Conservation (phyloP, 2,329 filamentous ascomycete genomes). For the Acrocalymma vagum region DNA sequence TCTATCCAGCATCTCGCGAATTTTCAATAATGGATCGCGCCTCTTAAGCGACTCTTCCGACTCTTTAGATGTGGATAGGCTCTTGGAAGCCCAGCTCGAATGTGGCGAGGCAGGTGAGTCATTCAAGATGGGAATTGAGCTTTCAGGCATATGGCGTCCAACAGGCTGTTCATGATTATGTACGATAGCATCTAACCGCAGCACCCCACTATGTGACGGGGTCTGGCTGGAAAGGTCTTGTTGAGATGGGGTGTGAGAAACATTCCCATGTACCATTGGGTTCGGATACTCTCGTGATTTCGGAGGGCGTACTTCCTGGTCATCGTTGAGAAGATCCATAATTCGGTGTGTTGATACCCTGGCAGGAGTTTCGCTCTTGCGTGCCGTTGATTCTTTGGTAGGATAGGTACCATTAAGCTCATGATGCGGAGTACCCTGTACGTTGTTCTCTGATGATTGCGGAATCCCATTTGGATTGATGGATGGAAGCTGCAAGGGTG, state of each 20-base stretch:
- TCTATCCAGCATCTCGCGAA: constrained; percentile 34
- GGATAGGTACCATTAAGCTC: constrained; percentile 16
- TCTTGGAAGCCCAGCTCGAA: constrained; percentile 22
- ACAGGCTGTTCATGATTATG: constrained; percentile 30
- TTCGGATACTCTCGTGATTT: constrained; percentile 27
- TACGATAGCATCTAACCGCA: constrained; percentile 26
- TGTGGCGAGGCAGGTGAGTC: constrained; percentile 30
- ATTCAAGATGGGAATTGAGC: constrained; percentile 12
- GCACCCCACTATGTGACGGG: constrained; percentile 23
- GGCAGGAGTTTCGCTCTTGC: constrained; percentile 30
- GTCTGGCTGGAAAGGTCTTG: constrained; percentile 23
- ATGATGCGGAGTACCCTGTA: constrained; percentile 10
- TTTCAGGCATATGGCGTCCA: too few relatives aligned
- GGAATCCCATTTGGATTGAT: constrained; percentile 22
- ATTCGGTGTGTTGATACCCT: constrained; percentile 45
- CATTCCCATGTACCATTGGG: constrained; percentile 19
- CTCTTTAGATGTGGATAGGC: constrained; percentile 20
- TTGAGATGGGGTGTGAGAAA: constrained; percentile 21
- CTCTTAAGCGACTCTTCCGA: constrained; percentile 34
- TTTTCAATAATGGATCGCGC: constrained; percentile 30
- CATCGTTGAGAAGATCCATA: constrained; percentile 48
- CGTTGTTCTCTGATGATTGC: constrained; percentile 10
- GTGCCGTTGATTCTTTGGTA: constrained; percentile 14
- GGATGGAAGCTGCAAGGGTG: constrained; percentile 27
- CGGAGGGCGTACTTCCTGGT: constrained; percentile 37